Percentiles rank a stretch among this genome's conserved stretches.
Evolutionary conservation across 148 eudicot genomes (phyloP).

Genomic region (Diospyros kaki): DNA sequence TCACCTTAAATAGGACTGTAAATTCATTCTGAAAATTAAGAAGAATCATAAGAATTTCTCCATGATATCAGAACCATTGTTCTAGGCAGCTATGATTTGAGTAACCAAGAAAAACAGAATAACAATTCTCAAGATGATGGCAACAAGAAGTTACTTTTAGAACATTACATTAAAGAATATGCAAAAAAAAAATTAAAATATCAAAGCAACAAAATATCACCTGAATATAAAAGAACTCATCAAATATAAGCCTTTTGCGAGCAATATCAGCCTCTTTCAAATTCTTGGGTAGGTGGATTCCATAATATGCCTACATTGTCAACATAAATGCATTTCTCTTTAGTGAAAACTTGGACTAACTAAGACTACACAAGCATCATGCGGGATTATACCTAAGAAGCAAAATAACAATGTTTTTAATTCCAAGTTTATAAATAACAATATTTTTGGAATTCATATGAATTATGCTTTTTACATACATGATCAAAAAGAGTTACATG

Average conservation of each 20-base stretch:
- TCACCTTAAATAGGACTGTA: too few relatives aligned
- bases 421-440: too few relatives aligned
- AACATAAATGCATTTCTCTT: conserved; percentile 5
- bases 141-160: background rate
- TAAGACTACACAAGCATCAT: background rate
- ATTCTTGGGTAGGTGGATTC: conserved; percentile 82
- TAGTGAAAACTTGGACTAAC: background rate
- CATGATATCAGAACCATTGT: too few relatives aligned
- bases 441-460: too few relatives aligned
- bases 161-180: background rate
- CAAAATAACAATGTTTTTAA: background rate
- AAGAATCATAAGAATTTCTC: too few relatives aligned
- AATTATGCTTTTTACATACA: too few relatives aligned
- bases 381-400: background rate
- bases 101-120: background rate
- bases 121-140: background rate
- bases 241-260: conserved; percentile 90
- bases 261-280: conserved; percentile 71
- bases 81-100: too few relatives aligned
- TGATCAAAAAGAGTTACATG: too few relatives aligned
- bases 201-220: conserved; percentile 22
- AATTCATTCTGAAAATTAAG: too few relatives aligned
- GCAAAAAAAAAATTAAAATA: background rate
- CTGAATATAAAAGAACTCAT: conserved; percentile 97
- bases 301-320: conserved; percentile 70